Evolutionary conservation across 2,329 filamentous ascomycete species (phyloP), one percentile per base, ranked within the genome.

Genomic region (Arthrobotrys sinensis): DNA sequence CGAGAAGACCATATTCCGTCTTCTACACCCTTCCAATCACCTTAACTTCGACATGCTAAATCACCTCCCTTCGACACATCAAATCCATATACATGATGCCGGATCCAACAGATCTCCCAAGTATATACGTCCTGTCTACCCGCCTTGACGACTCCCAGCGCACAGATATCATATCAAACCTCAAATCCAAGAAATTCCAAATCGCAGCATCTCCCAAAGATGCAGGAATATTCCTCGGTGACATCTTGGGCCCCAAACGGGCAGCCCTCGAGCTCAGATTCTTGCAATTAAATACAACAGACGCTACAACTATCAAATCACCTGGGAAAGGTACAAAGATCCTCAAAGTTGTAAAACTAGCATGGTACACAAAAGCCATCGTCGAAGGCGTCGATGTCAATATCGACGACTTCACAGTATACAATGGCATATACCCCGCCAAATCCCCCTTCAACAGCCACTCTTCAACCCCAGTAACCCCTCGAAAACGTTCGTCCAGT

Each of bases 241-340:
- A 90, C 80, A 87, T 97, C 38, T 87, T 87, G 0, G 91, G 89
- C 69, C 90, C 89, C 80, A 88, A 90, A 81, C 88, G 95, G 16
- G 93, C 93, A 0, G 87, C 89, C 55, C 90, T 96, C 81, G 95
- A 98, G 84, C 85, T 98, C 78, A 88, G 93, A 66, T 88, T 89
- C 5, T 88, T 89, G 53, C 90, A 90, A 12, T 81, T 97, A 1
- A 83, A 84, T 46, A 90, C 90, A 0, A 86, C 89, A 68, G 89
- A 90, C 72, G 75, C 38, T 43, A 53, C 14, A 28, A 80, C 32
- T 12, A 32, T 46, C 16, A 70, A 71, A 45, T 5, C 46, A 19
- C 38, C 43, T 19, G 34, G 48, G 45, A 32, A 79, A 34, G 34
- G 16, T 57, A 1, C 76, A 43, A 48, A 70, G 12, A 55, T 68